Conservation (phyloP, 225 moss, liverwort and hornwort species). For the Anthoceros angustus region DNA sequence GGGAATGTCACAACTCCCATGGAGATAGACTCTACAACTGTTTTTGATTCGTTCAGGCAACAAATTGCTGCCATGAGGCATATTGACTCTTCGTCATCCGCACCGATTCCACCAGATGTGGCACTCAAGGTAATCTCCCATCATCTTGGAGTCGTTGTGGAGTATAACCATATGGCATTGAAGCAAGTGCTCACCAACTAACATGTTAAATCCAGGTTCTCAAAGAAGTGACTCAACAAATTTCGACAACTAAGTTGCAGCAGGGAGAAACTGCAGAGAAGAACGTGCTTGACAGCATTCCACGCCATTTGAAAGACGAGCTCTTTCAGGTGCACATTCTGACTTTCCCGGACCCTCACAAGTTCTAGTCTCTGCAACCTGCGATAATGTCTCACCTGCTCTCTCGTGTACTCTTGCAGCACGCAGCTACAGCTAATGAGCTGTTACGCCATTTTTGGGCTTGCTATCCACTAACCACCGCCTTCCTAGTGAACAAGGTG, state of each 20-base stretch:
- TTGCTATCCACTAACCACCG: slow-evolving; percentile 55
- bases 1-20: slow-evolving; percentile 7
- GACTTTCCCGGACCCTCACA: neutral
- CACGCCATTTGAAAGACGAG: slow-evolving; percentile 52
- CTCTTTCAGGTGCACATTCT: slow-evolving; percentile 26
- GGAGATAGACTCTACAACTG: slow-evolving; percentile 26
- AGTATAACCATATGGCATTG: no score
- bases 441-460: slow-evolving; percentile 96
- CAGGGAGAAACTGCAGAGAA: slow-evolving; percentile 60
- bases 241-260: slow-evolving; percentile 38
- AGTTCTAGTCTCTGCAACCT: neutral
- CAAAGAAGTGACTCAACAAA: slow-evolving; percentile 56
- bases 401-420: slow-evolving; percentile 11
- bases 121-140: slow-evolving; percentile 27
- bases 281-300: slow-evolving; percentile 63
- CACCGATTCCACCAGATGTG: slow-evolving; percentile 33
- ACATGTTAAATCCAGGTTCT: slow-evolving; percentile 29
- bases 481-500: slow-evolving; percentile 39
- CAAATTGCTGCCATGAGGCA: slow-evolving; percentile 27
- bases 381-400: neutral
- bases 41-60: slow-evolving; percentile 42
- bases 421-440: slow-evolving; percentile 63
- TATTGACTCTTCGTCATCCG: slow-evolving; percentile 16
- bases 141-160: no score
- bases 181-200: no score